These are phyloP conservation scores for Euptelea pleiosperma DNA, from an alignment of 164 flowering plant genomes.

Conservation along the genomic window DNA sequence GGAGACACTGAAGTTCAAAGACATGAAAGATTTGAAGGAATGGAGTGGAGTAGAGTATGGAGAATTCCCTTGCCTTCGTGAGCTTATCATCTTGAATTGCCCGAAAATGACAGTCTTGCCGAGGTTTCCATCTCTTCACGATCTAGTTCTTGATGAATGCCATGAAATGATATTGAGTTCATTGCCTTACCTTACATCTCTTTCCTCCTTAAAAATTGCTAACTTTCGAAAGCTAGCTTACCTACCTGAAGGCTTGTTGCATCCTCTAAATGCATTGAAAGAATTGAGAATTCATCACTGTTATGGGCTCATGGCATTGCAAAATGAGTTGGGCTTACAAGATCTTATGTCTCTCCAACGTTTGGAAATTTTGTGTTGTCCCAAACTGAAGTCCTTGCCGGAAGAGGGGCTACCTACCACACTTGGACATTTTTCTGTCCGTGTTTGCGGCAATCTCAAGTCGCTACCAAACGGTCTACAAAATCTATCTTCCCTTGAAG, in stretches of 20 bases:
- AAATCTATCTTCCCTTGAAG: too few species aligned
- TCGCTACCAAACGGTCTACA: background rate
- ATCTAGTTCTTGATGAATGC: background rate
- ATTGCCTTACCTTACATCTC: constrained; percentile 8
- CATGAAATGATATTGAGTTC: constrained; percentile 3
- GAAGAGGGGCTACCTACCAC: too few species aligned
- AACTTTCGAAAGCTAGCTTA: background rate
- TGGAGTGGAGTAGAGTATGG: constrained; percentile 10
- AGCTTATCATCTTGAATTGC: constrained; percentile 5
- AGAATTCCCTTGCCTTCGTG: constrained; percentile 8
- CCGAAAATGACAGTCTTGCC: background rate
- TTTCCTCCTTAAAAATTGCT: constrained; percentile 8
- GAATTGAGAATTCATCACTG: background rate
- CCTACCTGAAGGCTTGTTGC: constrained; percentile 5
- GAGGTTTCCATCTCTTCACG: constrained; percentile 7
- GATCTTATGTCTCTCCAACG: too few species aligned
- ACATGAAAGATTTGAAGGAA: constrained; percentile 4
- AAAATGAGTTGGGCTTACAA: too few species aligned
- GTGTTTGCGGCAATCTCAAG: too few species aligned
- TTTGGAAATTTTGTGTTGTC: too few species aligned
- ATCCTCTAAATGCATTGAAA: constrained; percentile 1
- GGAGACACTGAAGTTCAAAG: background rate
- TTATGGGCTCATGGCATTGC: too few species aligned
- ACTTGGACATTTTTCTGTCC: too few species aligned
- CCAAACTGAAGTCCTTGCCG: too few species aligned